A percentile compares a stretch with the other conserved stretches of the same genome.
phyloP scores from a whole-genome alignment of 108 stramenopile genomes.

The Skeletonema marinoi region DNA sequence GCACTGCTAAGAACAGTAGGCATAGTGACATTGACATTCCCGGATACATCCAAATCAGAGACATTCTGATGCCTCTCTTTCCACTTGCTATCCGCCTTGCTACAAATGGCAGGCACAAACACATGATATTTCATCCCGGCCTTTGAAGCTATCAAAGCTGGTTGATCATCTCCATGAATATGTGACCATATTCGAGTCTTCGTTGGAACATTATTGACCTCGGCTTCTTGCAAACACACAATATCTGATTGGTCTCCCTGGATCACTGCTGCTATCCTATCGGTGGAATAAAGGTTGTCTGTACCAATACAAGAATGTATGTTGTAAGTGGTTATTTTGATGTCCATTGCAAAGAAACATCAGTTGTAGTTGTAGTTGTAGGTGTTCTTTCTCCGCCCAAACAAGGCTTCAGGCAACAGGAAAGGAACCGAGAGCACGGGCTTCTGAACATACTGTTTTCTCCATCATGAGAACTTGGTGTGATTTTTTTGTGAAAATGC shows the following conservation, averaged over 20 bases:
- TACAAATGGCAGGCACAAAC: constrained; percentile 9
- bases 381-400: too few species aligned
- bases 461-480: too few species aligned
- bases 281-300: constrained; percentile 4
- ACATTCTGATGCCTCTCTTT: constrained; percentile 2
- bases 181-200: constrained; percentile 11
- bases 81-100: constrained; percentile 13
- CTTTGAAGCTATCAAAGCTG: background rate
- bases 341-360: background rate
- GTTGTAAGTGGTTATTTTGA: constrained; percentile 7
- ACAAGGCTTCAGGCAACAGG: too few species aligned
- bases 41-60: background rate
- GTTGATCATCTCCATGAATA: constrained; percentile 6
- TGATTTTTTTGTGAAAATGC: too few species aligned
- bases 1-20: too few species aligned
- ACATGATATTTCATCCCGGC: constrained; percentile 1
- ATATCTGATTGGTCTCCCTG: constrained; percentile 35
- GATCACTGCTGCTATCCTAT: background rate
- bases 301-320: constrained; percentile 17
- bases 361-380: too few species aligned
- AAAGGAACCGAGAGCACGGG: too few species aligned
- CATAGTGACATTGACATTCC: background rate
- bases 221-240: constrained; percentile 70
- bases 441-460: too few species aligned
- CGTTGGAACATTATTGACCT: constrained; percentile 22